phyloP scores from a whole-genome alignment of 2,329 filamentous ascomycete genomes.

The Talaromyces sp. region DNA sequence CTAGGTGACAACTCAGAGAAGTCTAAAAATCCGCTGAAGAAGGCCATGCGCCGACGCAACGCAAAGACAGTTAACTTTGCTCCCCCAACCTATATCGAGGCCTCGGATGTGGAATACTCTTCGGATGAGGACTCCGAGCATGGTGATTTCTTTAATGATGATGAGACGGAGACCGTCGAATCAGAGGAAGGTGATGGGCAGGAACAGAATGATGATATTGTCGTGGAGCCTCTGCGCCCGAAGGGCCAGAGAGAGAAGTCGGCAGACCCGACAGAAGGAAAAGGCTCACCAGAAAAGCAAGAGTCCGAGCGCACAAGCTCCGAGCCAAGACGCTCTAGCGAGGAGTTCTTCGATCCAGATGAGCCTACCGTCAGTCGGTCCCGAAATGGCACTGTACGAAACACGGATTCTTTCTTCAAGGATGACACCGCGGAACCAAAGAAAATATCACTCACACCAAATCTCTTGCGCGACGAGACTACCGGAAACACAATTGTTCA shows the following conservation, averaged over 20 bases:
- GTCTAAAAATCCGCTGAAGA: slow-evolving; percentile 78
- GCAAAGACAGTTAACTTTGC: slow-evolving; percentile 86
- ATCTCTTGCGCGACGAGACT: slow-evolving; percentile 80
- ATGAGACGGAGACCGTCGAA: slow-evolving; percentile 52
- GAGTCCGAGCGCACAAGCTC: slow-evolving; percentile 34
- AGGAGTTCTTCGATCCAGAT: slow-evolving; percentile 64
- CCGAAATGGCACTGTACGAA: slow-evolving; percentile 82
- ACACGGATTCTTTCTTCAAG: slow-evolving; percentile 96
- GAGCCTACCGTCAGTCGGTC: slow-evolving; percentile 56
- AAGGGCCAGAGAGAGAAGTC: slow-evolving; percentile 44
- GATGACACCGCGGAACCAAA: slow-evolving; percentile 94
- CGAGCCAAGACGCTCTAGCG: slow-evolving; percentile 58
- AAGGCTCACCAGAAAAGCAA: slow-evolving; percentile 21
- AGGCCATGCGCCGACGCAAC: slow-evolving; percentile 78
- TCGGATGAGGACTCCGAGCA: slow-evolving; percentile 70
- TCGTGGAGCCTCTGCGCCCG: slow-evolving; percentile 49
- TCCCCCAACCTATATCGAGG: slow-evolving; percentile 83
- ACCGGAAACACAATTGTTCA: slow-evolving; percentile 24
- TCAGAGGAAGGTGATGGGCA: slow-evolving; percentile 37
- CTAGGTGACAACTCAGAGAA: slow-evolving; percentile 75
- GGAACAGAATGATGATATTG: slow-evolving; percentile 42
- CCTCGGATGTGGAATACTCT: slow-evolving; percentile 84
- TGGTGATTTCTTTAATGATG: slow-evolving; percentile 49
- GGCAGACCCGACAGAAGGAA: slow-evolving; percentile 27
- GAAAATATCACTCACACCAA: slow-evolving; percentile 95